Percentiles rank a stretch among this genome's conserved stretches.
Conservation (phyloP, 2,329 filamentous ascomycete species). For the Plectosphaerella sp. region DNA sequence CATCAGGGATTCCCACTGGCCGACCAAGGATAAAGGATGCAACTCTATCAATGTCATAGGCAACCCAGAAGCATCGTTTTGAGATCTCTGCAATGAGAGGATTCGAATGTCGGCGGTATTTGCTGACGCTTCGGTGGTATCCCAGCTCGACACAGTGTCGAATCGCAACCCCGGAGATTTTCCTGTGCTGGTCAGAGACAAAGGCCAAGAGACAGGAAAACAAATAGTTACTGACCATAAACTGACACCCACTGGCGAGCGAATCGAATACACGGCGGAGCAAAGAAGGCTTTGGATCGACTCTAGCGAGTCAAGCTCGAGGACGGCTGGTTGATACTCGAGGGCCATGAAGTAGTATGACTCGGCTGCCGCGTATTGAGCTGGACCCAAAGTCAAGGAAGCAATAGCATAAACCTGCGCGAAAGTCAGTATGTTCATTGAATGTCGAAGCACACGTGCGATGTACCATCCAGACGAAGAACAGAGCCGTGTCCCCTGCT, state of each 20-base stretch:
- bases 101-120: constrained; percentile 8
- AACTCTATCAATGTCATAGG: constrained; percentile 25
- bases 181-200: constrained; percentile 12
- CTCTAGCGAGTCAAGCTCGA: constrained; percentile 20
- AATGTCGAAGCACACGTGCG: not conserved
- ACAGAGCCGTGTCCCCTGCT: constrained; percentile 1
- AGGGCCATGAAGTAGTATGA: constrained; percentile 14
- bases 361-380: constrained; percentile 5
- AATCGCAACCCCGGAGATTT: constrained; percentile 26
- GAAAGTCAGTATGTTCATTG: not conserved
- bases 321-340: constrained; percentile 12
- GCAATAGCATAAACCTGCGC: constrained; percentile 13
- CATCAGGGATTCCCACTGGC: constrained; percentile 18
- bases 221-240: constrained; percentile 14
- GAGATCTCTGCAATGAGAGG: constrained; percentile 19
- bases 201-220: no score
- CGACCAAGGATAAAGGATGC: constrained; percentile 24
- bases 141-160: constrained; percentile 27
- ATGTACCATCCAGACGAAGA: constrained; percentile 15
- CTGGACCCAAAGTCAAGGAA: constrained; percentile 5
- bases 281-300: constrained; percentile 26
- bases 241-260: constrained; percentile 20
- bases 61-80: constrained; percentile 25
- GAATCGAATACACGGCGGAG: constrained; percentile 24
- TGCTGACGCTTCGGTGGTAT: constrained; percentile 23